Evolutionary conservation across 2,329 filamentous ascomycete genomes (phyloP).

Genomic region (Epichloe sibirici): DNA sequence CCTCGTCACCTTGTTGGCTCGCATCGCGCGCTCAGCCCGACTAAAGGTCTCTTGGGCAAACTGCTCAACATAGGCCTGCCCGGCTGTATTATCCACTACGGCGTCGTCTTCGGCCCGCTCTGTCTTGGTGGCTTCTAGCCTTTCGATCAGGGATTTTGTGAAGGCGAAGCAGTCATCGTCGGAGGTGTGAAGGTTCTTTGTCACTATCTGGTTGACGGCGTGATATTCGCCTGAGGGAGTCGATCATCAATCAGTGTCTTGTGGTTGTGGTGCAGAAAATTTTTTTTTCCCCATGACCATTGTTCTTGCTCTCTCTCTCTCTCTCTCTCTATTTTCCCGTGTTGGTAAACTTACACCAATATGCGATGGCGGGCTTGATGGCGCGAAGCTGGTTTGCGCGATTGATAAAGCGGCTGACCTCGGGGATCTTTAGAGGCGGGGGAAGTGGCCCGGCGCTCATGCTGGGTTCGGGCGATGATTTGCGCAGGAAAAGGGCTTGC

Average conservation of each 20-base stretch:
- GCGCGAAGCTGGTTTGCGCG: constrained; percentile 75
- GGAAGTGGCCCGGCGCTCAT: constrained; percentile 51
- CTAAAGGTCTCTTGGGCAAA: constrained; percentile 84
- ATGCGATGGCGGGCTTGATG: constrained; percentile 77
- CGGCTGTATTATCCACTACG: constrained; percentile 72
- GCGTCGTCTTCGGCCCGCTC: constrained; percentile 69
- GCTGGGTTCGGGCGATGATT: neutral
- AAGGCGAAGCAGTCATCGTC: constrained; percentile 71
- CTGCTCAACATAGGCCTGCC: constrained; percentile 86
- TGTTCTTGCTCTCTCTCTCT: neutral
- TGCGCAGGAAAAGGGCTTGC: neutral
- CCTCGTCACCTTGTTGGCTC: constrained; percentile 73
- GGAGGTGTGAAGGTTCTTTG: constrained; percentile 62
- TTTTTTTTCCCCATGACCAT: neutral
- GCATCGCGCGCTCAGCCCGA: constrained; percentile 69
- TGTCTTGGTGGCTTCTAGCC: constrained; percentile 52
- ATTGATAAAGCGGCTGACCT: constrained; percentile 73
- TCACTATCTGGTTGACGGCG: constrained; percentile 84
- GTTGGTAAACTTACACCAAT: constrained; percentile 65
- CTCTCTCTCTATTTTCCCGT: neutral
- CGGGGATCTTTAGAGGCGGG: constrained; percentile 55
- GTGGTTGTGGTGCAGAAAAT: neutral
- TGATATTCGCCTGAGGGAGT: constrained; percentile 63
- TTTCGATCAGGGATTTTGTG: constrained; percentile 79
- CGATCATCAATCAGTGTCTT: neutral